Evolutionary conservation across 441 rosid genomes (phyloP).

Genomic region (Metrosideros polymorpha): DNA sequence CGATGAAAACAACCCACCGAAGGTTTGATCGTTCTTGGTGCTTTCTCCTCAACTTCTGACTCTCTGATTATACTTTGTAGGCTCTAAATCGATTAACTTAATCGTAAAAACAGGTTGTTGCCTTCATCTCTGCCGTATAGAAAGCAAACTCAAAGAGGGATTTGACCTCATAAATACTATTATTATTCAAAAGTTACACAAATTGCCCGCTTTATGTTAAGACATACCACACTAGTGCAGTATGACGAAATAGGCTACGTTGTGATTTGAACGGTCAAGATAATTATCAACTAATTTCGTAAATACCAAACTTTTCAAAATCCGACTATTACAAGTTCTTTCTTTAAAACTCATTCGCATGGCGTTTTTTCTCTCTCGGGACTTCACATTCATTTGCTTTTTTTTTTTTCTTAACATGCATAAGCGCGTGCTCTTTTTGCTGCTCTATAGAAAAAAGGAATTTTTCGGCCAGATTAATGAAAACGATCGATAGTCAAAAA

Average conservation of each 20-base stretch:
- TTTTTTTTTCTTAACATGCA: background rate
- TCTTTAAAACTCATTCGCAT: background rate
- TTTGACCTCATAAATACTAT: background rate
- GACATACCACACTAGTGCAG: background rate
- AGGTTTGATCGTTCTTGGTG: background rate
- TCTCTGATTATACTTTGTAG: background rate
- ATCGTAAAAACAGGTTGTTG: background rate
- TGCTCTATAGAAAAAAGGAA: background rate
- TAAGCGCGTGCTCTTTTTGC: background rate
- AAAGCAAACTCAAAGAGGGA: background rate
- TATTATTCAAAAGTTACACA: background rate
- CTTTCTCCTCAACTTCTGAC: background rate
- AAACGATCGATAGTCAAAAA: background rate
- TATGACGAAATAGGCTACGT: background rate
- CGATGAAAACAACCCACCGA: background rate
- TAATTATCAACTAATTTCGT: background rate
- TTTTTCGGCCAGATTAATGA: background rate
- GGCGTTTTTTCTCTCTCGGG: background rate
- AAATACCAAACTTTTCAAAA: background rate
- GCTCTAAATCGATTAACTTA: background rate
- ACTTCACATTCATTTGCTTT: background rate
- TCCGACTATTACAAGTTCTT: background rate
- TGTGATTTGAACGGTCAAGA: background rate
- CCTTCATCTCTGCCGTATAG: background rate
- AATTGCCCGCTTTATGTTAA: background rate